Base-by-base conservation (phyloP, 352 stramenopile species). In the Globisporangium okanoganense region DNA sequence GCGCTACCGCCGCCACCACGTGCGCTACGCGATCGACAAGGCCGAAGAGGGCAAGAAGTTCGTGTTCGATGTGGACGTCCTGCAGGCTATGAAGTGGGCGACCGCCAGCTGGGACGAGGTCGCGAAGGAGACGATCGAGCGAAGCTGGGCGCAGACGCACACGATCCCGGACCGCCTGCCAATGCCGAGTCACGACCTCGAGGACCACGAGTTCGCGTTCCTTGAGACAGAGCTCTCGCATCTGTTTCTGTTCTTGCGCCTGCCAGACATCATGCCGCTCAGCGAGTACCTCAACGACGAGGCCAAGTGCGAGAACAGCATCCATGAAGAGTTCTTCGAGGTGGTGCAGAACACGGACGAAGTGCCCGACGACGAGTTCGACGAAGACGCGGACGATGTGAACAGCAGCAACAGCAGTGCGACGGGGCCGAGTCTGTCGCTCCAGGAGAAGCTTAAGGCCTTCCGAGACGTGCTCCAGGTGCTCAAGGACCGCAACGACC, bases 261-360 rank as follows among this genome's bases (percentile, higher is more conserved):
- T 94, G 2, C 53, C 76, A 2, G 75, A 90, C 51, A 60, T 75
- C 4, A 76, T 91, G 62, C 76, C 79, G 1, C 66, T 94, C 43
- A 75, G 70, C 27, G 81, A 90, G 43, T 89, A 86, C 53, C 70
- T 92, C 20, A 83, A 92, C 53, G 85, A 92, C 58, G 82, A 94
- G 27, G 71, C 58, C 5, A 75, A 82, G 54, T 84, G 78, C 29
- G 76, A 90, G 29, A 83, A 89, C 48, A 76, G 75, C 8, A 71
- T 92, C 56, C 82, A 94, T 52, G 85, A 92, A 67, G 85, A 94
- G 57, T 90, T 90, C 56, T 92, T 94, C 22, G 85, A 94, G 33
- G 69, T 90, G n/a, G 72, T 94, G 18, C 75, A 88, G 51, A 79
- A 72, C 25, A 52, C 73, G 1, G 82, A 82, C 47, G 79, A 91